Base-by-base conservation (phyloP, 2,329 filamentous ascomycete species). In the Calonectria hongkongensis region DNA sequence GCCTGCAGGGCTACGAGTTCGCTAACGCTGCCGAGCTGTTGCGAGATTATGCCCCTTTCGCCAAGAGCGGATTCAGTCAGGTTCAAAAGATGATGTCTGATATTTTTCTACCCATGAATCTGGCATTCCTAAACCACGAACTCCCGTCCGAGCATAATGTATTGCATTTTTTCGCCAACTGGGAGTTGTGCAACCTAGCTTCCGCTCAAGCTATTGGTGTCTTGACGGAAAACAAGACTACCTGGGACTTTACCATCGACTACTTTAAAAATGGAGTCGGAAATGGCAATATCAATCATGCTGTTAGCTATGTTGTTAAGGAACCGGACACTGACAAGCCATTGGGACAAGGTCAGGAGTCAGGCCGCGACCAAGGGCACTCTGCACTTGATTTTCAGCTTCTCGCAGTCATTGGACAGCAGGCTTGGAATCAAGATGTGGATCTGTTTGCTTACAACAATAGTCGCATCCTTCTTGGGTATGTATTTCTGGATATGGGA, bases 1-100 rank as follows among this genome's bases (percentile, higher is more conserved):
- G 87, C 0, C 73, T 88, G 2, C 86, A 88, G 41, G 86, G 87
- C 0, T 87, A 87, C 67, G 80, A 88, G 72, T 78, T 88, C 15
- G 86, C 86, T 18, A 88, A 88, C 58, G 86, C 84, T 0, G 87
- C 82, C 0, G 87, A 88, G 71, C 78, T 88, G 1, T 77, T 88
- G 56, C 78, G 84, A 2, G 74, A 70, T 25, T 84, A 86, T 45
- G 28, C 50, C 1, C 68, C 68, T 2, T 70, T 70, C 13, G 51
- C 64, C 30, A 64, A 10, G 81, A 78, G 2, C 86, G 84, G 83
- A 27, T 75, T 16, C 71, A 73, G 15, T 4, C 43, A 70, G 13
- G 58, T 65, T 15, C 45, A 21, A 16, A 30, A 39, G 27, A 69
- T 71, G 60, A 68, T 63, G 65, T 60, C 33, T 2, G 25, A 13